Conservation (phyloP, 441 rosid species). For the Syzygium malaccense region DNA sequence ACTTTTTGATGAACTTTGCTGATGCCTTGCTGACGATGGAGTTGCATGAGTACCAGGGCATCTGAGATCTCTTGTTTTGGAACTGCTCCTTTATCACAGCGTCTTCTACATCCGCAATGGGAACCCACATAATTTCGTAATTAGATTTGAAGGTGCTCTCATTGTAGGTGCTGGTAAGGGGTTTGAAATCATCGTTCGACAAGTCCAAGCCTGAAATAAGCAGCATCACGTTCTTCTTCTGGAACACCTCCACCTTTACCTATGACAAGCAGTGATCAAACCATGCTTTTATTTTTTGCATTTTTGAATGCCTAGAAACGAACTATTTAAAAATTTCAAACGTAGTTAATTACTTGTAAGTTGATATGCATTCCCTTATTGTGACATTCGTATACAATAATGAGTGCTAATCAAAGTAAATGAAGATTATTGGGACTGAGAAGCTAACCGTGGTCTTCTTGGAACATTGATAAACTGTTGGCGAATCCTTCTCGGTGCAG, state of each 20-base stretch:
- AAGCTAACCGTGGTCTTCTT: not conserved
- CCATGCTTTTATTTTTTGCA: no score
- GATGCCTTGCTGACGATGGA: not conserved
- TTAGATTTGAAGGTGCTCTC: not conserved
- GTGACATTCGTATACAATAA: not conserved
- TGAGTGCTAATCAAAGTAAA: not conserved
- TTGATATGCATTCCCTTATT: not conserved
- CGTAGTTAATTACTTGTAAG: not conserved
- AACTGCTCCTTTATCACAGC: not conserved
- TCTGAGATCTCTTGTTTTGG: not conserved
- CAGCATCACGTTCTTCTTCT: not conserved
- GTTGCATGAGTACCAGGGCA: not conserved
- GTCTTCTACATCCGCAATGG: not conserved
- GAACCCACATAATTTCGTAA: not conserved
- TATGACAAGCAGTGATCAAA: not conserved
- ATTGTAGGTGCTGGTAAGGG: not conserved
- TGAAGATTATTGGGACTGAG: not conserved
- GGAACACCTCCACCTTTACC: accelerated
- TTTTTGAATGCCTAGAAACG: no score
- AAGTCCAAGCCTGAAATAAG: not conserved
- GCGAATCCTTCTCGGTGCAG: not conserved
- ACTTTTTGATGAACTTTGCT: not conserved
- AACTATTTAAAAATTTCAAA: not conserved
- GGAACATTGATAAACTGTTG: accelerated
- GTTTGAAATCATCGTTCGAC: accelerated